Evolutionary conservation across 2,329 filamentous ascomycete species (phyloP).

Genomic region (Dothidotthia symphoricarpi): DNA sequence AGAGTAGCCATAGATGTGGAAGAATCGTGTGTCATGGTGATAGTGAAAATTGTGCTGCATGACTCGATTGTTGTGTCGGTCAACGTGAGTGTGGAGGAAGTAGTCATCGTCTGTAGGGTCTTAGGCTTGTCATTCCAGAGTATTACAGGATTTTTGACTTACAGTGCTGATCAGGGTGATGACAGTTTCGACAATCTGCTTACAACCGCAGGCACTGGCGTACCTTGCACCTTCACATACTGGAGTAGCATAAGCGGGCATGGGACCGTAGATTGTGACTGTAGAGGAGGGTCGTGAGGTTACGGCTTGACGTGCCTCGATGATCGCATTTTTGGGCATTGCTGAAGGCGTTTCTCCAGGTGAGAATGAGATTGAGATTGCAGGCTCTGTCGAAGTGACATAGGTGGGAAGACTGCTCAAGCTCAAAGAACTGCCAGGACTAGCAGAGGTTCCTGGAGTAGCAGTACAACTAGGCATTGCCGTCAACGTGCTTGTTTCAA

Average conservation of each 20-base stretch:
- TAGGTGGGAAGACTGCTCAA: too few species aligned
- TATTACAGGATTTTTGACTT: slow-evolving; percentile 3
- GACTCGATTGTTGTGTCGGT: slow-evolving; percentile 1
- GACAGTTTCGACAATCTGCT: slow-evolving; percentile 15
- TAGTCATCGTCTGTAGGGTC: slow-evolving; percentile 10
- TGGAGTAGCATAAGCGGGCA: slow-evolving; percentile 25
- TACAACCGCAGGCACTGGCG: slow-evolving; percentile 29
- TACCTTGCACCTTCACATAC: slow-evolving; percentile 19
- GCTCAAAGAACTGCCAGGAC: too few species aligned
- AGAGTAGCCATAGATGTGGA: slow-evolving; percentile 5
- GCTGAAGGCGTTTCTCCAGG: slow-evolving; percentile 1
- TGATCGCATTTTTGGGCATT: too few species aligned
- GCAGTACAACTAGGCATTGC: too few species aligned
- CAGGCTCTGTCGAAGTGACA: background rate
- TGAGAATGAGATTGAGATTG: background rate
- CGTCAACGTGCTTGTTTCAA: slow-evolving; percentile 3
- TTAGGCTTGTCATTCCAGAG: slow-evolving; percentile 3
- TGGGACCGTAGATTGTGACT: slow-evolving; percentile 16
- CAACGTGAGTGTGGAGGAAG: slow-evolving; percentile 5
- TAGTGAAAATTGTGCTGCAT: slow-evolving; percentile 12
- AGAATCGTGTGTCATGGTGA: slow-evolving; percentile 9
- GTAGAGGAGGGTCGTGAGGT: slow-evolving; percentile 9
- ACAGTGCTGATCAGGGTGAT: slow-evolving; percentile 23
- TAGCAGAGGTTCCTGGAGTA: too few species aligned
- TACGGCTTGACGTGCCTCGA: slow-evolving; percentile 9